Evolutionary conservation across 768 basidiomycete species (phyloP).

Genomic region (Kwoniella shandongensis): DNA sequence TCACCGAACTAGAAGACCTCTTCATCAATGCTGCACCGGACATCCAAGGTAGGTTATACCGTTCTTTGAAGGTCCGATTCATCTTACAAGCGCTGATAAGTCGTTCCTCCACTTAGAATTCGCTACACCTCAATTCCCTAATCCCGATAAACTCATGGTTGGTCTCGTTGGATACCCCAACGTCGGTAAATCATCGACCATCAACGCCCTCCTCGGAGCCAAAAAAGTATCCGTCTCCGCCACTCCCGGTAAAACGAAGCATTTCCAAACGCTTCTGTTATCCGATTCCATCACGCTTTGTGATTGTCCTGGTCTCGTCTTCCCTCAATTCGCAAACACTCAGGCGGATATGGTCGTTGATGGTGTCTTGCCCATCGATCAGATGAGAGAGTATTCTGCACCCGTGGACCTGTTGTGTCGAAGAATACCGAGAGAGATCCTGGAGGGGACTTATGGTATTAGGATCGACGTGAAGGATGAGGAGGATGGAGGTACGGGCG

Average conservation of each 20-base stretch:
- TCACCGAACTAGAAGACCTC: slow-evolving; percentile 80
- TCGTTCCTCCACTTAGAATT: slow-evolving; percentile 35
- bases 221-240: slow-evolving; percentile 99
- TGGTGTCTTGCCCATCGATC: slow-evolving; percentile 95
- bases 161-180: slow-evolving; percentile 94
- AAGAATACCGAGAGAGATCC: slow-evolving; percentile 73
- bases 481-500: slow-evolving; percentile 84
- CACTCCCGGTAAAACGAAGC: slow-evolving; percentile 98
- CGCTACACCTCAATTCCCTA: slow-evolving; percentile 41
- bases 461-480: slow-evolving; percentile 63
- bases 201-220: slow-evolving; percentile 92
- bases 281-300: slow-evolving; percentile 83
- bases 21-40: slow-evolving; percentile 57
- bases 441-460: slow-evolving; percentile 90
- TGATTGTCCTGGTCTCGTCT: slow-evolving; percentile 97
- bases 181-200: slow-evolving; percentile 98
- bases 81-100: no score
- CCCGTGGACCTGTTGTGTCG: slow-evolving; percentile 75
- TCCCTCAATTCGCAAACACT: slow-evolving; percentile 96
- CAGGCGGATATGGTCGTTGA: slow-evolving; percentile 95
- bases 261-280: slow-evolving; percentile 97
- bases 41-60: slow-evolving; percentile 41
- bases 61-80: no score
- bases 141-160: slow-evolving; percentile 46
- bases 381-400: slow-evolving; percentile 87